These are phyloP conservation scores for Blakeslea trispora DNA, from an alignment of 371 early-diverging fungal species.

Conservation along the genomic window DNA sequence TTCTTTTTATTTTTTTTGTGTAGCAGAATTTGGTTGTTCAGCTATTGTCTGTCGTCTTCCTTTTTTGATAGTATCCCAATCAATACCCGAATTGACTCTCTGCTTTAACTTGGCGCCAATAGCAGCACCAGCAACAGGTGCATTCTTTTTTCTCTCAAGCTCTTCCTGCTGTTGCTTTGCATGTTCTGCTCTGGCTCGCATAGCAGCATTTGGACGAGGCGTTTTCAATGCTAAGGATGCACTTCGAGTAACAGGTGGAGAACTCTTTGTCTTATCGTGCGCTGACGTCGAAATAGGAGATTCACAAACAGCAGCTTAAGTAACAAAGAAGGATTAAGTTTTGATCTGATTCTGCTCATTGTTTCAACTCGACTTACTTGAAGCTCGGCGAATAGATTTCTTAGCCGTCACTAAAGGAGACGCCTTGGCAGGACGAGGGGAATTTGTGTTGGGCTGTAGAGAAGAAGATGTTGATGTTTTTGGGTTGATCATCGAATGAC, in stretches of 20 bases:
- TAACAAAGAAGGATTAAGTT: not conserved
- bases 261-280: not conserved
- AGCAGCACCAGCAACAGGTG: slow-evolving; percentile 3
- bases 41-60: slow-evolving; percentile 35
- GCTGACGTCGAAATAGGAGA: slow-evolving; percentile 7
- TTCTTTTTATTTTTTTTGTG: not conserved
- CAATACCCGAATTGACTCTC: slow-evolving; percentile 34
- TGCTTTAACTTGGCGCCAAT: slow-evolving; percentile 30
- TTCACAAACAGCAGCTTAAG: slow-evolving; percentile 14
- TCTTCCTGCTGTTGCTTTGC: slow-evolving; percentile 44
- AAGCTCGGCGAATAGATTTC: not conserved
- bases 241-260: slow-evolving; percentile 8
- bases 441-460: not conserved
- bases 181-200: slow-evolving; percentile 47
- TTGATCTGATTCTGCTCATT: not conserved
- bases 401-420: not conserved
- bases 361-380: not conserved
- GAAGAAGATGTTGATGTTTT: slow-evolving; percentile 4
- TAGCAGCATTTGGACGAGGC: slow-evolving; percentile 42
- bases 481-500: slow-evolving; percentile 5
- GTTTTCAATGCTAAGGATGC: slow-evolving; percentile 16
- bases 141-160: slow-evolving; percentile 25
- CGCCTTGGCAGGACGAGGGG: not conserved
- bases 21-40: not conserved
- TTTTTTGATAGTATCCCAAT: slow-evolving; percentile 40